phyloP scores from a whole-genome alignment of 441 rosid species.

The Hypseocharis bilobata region DNA sequence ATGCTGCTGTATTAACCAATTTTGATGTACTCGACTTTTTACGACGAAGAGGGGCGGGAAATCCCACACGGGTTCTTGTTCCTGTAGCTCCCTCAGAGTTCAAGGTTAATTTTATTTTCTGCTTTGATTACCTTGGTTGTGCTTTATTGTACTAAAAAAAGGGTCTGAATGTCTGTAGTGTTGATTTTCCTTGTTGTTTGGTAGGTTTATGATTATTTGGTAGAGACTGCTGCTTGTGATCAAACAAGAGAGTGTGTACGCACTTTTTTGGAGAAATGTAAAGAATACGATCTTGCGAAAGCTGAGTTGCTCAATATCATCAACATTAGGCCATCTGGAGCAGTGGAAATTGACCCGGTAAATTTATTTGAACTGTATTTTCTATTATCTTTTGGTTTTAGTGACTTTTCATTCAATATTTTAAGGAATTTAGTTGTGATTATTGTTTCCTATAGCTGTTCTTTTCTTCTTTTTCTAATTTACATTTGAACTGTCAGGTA shows the following conservation, averaged over 20 bases:
- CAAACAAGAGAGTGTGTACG: conserved; percentile 51
- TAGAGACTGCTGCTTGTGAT: conserved; percentile 42
- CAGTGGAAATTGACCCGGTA: conserved; percentile 52
- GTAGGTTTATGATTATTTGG: conserved; percentile 68
- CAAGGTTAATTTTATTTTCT: conserved; percentile 33
- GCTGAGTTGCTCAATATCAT: conserved; percentile 72
- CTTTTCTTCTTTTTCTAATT: background rate
- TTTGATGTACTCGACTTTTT: conserved; percentile 62
- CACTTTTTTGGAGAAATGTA: conserved; percentile 42
- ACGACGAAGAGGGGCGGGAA: conserved; percentile 65
- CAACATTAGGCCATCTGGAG: conserved; percentile 45
- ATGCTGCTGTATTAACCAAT: conserved; percentile 64
- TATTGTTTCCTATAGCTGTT: background rate
- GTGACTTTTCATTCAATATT: background rate
- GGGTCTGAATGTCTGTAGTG: background rate
- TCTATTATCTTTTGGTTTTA: background rate
- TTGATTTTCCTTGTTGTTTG: conserved; percentile 14
- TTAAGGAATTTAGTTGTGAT: background rate
- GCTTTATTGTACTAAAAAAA: background rate
- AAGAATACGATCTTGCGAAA: conserved; percentile 52
- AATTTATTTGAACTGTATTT: background rate
- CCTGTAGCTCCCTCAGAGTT: conserved; percentile 53
- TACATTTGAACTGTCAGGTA: background rate
- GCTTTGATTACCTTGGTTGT: background rate
- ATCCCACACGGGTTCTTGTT: conserved; percentile 50